A percentile compares a stretch with the other conserved stretches of the same genome.
Conservation (phyloP, 2,329 filamentous ascomycete genomes). For the Phyllosticta citriasiana region DNA sequence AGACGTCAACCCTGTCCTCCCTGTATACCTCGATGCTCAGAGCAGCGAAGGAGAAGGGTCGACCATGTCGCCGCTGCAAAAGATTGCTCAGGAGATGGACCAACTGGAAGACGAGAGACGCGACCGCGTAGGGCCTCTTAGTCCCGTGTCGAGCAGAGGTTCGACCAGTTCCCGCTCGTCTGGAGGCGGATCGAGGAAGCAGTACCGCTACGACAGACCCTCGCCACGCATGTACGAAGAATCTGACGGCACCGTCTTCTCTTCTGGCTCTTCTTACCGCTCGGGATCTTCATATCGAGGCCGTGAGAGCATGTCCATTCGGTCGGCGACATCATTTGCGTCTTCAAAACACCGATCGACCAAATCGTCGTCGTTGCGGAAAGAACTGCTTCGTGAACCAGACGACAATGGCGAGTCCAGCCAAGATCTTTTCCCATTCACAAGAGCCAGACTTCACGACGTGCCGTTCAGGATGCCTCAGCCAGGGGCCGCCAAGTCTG, state of each 20-base stretch:
- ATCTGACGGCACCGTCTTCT: constrained; percentile 51
- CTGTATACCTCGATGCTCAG: constrained; percentile 44
- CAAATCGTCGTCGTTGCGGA: constrained; percentile 56
- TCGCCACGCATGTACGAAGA: constrained; percentile 24
- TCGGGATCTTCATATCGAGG: constrained; percentile 19
- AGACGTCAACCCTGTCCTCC: constrained; percentile 22
- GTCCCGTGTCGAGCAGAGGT: constrained; percentile 59
- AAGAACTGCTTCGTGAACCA: constrained; percentile 72
- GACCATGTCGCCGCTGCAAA: constrained; percentile 59
- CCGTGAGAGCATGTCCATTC: constrained; percentile 49
- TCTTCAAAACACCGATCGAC: constrained; percentile 20
- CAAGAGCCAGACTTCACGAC: constrained; percentile 68
- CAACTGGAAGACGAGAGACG: constrained; percentile 50
- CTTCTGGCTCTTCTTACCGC: constrained; percentile 49
- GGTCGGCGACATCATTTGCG: constrained; percentile 42
- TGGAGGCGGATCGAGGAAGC: constrained; percentile 30
- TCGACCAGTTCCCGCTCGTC: constrained; percentile 42
- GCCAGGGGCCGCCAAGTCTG: constrained; percentile 33
- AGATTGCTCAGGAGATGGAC: constrained; percentile 62
- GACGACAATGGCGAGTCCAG: constrained; percentile 50
- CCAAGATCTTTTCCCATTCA: constrained; percentile 78
- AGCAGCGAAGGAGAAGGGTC: constrained; percentile 56
- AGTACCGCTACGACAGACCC: constrained; percentile 38
- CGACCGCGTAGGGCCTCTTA: constrained; percentile 55
- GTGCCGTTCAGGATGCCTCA: constrained; percentile 68